These are phyloP conservation scores for Pleomassaria siparia DNA, from an alignment of 2,329 filamentous ascomycete species.

Conservation along the genomic window DNA sequence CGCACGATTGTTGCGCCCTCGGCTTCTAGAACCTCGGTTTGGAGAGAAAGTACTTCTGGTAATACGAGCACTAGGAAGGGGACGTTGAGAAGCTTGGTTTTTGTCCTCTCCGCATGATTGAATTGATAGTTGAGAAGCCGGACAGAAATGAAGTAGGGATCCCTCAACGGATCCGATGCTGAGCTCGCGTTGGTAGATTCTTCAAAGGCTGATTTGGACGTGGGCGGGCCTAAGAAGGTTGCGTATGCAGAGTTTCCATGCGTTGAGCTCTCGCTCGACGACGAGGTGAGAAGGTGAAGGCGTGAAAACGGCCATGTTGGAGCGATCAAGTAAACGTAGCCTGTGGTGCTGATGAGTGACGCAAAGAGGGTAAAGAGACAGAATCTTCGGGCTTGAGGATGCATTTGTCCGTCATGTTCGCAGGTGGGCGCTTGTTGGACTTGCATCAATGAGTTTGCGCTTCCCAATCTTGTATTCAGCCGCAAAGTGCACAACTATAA, in stretches of 20 bases:
- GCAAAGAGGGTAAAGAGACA: neutral
- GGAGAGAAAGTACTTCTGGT: neutral
- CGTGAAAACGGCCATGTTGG: neutral
- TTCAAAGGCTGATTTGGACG: constrained; percentile 1
- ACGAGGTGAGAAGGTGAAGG: neutral
- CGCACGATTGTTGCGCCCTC: constrained; percentile 16
- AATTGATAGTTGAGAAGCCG: constrained; percentile 46
- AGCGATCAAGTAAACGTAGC: neutral
- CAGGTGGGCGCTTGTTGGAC: too few relatives aligned
- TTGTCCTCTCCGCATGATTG: constrained; percentile 40
- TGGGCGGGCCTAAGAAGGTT: constrained; percentile 38
- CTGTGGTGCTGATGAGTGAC: neutral
- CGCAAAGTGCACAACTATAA: neutral
- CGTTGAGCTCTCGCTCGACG: neutral
- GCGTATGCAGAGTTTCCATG: constrained; percentile 29
- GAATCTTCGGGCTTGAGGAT: constrained; percentile 1
- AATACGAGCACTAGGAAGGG: constrained; percentile 17
- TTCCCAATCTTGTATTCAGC: too few relatives aligned
- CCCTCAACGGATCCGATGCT: constrained; percentile 9
- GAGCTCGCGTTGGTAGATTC: neutral
- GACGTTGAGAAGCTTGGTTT: constrained; percentile 17
- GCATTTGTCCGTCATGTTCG: neutral
- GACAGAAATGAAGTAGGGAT: constrained; percentile 43
- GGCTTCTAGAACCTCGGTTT: constrained; percentile 5
- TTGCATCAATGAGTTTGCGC: too few relatives aligned